Evolutionary conservation across 2,329 filamentous ascomycete genomes (phyloP).

Genomic region (Ophiostoma montium): DNA sequence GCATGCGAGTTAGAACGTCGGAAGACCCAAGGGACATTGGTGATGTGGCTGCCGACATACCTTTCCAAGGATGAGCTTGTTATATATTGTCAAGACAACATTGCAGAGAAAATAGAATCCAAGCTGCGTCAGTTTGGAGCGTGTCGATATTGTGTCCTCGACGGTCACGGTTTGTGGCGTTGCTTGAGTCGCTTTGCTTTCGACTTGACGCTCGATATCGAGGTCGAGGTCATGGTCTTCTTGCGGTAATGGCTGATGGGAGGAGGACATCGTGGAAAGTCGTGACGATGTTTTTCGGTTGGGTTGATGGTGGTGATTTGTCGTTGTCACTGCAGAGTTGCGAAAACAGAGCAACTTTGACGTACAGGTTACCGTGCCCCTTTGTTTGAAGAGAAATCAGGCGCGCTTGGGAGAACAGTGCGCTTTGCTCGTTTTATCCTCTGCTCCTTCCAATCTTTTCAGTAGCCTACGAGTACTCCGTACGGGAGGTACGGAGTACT

Average conservation of each 20-base stretch:
- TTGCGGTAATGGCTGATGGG: conserved; percentile 8
- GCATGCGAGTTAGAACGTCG: not conserved
- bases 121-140: conserved; percentile 8
- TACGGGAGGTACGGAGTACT: no score
- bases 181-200: not conserved
- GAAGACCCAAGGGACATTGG: not conserved
- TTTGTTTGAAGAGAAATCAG: no score
- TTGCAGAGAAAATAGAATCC: conserved; percentile 22
- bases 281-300: no score
- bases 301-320: no score
- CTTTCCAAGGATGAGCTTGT: conserved; percentile 39
- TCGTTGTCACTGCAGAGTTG: not conserved
- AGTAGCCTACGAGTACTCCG: no score
- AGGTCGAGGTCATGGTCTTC: conserved; percentile 6
- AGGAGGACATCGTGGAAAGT: not conserved
- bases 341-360: no score
- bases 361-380: no score
- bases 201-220: conserved; percentile 5
- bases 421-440: no score
- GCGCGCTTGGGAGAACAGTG: no score
- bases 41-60: not conserved
- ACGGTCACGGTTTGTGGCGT: not conserved
- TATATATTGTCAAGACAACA: conserved; percentile 39
- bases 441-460: no score
- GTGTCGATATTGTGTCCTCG: conserved; percentile 8